Conservation (phyloP, 2,329 filamentous ascomycete species). For the Podosphaera fusca region DNA sequence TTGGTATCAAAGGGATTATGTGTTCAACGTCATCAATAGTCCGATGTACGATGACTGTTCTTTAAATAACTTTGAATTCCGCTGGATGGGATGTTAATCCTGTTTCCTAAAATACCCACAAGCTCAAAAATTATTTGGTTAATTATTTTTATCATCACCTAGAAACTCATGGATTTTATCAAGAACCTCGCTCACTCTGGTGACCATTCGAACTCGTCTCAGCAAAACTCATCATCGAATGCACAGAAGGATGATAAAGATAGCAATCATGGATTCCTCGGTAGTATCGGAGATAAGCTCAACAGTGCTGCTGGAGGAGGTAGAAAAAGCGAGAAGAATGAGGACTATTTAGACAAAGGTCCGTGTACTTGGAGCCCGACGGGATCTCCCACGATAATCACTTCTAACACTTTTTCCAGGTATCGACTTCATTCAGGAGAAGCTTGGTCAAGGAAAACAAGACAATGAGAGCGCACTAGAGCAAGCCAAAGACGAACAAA, state of each 20-base stretch:
- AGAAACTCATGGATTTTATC: slow-evolving; percentile 32
- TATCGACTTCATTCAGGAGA: slow-evolving; percentile 57
- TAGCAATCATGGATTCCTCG: slow-evolving; percentile 12
- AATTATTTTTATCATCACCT: too few species aligned
- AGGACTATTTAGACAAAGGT: slow-evolving; percentile 70
- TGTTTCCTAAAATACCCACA: too few species aligned
- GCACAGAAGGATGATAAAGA: slow-evolving; percentile 6
- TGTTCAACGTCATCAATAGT: too few species aligned
- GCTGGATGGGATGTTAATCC: too few species aligned
- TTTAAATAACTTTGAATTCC: too few species aligned
- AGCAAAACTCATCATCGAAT: slow-evolving; percentile 7
- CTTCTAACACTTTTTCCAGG: slow-evolving; percentile 22
- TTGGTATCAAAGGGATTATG: too few species aligned
- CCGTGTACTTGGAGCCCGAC: slow-evolving; percentile 1
- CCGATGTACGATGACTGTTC: too few species aligned
- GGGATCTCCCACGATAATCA: background rate
- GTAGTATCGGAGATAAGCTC: slow-evolving; percentile 38
- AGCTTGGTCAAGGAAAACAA: slow-evolving; percentile 46
- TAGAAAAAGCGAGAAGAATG: slow-evolving; percentile 53
- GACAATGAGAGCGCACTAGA: slow-evolving; percentile 50
- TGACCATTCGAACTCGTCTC: slow-evolving; percentile 16
- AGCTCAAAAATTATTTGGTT: too few species aligned
- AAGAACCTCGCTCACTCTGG: slow-evolving; percentile 26
- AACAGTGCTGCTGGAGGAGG: slow-evolving; percentile 54
- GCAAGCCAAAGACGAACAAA: slow-evolving; percentile 65